phyloP scores from a whole-genome alignment of 2,329 filamentous ascomycete species.

The Fusarium camptoceras region DNA sequence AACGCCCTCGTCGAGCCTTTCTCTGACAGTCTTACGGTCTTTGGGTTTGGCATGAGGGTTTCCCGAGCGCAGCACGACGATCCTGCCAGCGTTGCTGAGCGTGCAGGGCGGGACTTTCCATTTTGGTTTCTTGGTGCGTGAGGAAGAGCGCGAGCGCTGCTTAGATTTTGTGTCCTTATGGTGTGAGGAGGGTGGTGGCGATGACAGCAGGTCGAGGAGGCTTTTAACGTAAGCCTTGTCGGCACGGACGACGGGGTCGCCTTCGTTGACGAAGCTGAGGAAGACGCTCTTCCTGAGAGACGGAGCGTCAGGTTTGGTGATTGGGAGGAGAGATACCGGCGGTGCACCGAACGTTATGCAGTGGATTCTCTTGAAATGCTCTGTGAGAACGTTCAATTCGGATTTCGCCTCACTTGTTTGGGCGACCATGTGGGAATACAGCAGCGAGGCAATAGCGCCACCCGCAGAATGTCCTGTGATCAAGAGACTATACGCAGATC shows the following conservation, averaged over 20 bases:
- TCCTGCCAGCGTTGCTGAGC: conserved; percentile 76
- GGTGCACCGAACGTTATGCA: conserved; percentile 90
- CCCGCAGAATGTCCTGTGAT: conserved; percentile 91
- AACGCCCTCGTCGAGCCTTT: conserved; percentile 68
- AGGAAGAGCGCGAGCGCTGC: conserved; percentile 25
- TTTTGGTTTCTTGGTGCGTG: conserved; percentile 50
- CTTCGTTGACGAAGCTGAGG: conserved; percentile 85
- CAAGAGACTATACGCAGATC: conserved; percentile 75
- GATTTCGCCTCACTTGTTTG: conserved; percentile 65
- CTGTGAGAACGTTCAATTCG: conserved; percentile 76
- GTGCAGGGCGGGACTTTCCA: conserved; percentile 76
- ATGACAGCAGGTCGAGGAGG: conserved; percentile 76
- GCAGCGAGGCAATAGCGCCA: conserved; percentile 81
- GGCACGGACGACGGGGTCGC: conserved; percentile 81
- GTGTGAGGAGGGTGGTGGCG: conserved; percentile 56
- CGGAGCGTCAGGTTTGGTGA: conserved; percentile 66
- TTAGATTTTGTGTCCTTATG: conserved; percentile 15
- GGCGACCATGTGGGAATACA: conserved; percentile 85
- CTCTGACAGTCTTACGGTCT: conserved; percentile 61
- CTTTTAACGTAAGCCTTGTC: conserved; percentile 81
- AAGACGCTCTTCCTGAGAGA: conserved; percentile 76
- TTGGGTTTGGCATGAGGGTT: conserved; percentile 53
- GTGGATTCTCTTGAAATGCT: conserved; percentile 81
- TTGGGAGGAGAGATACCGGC: conserved; percentile 77
- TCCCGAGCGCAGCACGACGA: conserved; percentile 73